phyloP scores from a whole-genome alignment of 306 rosid genomes.

The cucumber (Cucumis sativus) region DNA sequence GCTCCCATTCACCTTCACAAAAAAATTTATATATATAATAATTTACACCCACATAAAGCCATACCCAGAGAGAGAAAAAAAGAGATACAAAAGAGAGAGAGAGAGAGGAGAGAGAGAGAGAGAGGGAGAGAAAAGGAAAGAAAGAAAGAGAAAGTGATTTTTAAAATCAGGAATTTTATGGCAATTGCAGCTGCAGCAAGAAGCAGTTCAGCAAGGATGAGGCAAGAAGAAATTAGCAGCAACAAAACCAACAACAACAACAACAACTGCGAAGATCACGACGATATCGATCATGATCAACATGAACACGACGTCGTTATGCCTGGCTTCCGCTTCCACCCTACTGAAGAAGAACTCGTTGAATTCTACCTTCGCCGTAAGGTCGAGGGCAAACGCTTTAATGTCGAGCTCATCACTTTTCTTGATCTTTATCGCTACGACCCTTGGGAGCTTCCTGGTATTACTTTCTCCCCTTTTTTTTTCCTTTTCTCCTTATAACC shows the following conservation, averaged over 20 bases:
- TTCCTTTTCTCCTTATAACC: neutral
- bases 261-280: neutral
- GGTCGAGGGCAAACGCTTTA: slow-evolving; percentile 99
- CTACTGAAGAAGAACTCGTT: slow-evolving; percentile 89
- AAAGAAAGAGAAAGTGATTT: neutral
- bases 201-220: slow-evolving; percentile 18
- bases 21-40: neutral
- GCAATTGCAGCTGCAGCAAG: slow-evolving; percentile 43
- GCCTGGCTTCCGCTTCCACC: slow-evolving; percentile 98
- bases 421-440: slow-evolving; percentile 99
- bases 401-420: slow-evolving; percentile 94
- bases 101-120: neutral
- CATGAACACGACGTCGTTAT: slow-evolving; percentile 92
- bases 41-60: slow-evolving; percentile 1
- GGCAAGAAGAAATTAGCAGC: slow-evolving; percentile 28
- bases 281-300: slow-evolving; percentile 19
- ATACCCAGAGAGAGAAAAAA: neutral
- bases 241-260: neutral
- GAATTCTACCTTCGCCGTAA: slow-evolving; percentile 99
- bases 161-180: slow-evolving; percentile 23
- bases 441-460: slow-evolving; percentile 99
- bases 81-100: neutral
- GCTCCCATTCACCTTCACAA: neutral
- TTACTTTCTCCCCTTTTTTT: too few relatives aligned
- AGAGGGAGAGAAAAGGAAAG: neutral